phyloP scores from a whole-genome alignment of 768 basidiomycete genomes.

The Boletus vinaceobasis region DNA sequence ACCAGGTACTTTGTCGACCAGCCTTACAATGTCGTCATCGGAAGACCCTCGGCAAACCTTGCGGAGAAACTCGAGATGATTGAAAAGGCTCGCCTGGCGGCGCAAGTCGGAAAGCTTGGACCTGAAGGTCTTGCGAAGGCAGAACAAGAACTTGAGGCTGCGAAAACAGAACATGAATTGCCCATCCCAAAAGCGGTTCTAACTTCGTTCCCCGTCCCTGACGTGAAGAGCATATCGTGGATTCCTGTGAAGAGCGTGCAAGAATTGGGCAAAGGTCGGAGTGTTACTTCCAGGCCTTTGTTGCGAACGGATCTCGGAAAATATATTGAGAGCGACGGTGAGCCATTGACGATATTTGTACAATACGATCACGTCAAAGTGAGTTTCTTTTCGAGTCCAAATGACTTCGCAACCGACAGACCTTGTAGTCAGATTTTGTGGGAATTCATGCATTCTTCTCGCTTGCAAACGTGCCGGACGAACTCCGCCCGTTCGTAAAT shows the following conservation, averaged over 20 bases:
- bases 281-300: constrained; percentile 22
- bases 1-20: constrained; percentile 76
- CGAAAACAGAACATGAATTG: constrained; percentile 82
- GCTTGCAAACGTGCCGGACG: constrained; percentile 63
- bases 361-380: constrained; percentile 94
- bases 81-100: constrained; percentile 73
- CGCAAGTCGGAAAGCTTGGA: constrained; percentile 69
- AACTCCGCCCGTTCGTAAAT: constrained; percentile 63
- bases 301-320: constrained; percentile 48
- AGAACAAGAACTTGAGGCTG: constrained; percentile 64
- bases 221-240: constrained; percentile 89
- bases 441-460: constrained; percentile 78
- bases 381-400: constrained; percentile 6
- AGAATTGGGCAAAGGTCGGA: constrained; percentile 54
- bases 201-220: constrained; percentile 84
- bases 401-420: not conserved
- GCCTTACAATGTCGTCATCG: constrained; percentile 70
- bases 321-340: constrained; percentile 67
- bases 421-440: constrained; percentile 83
- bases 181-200: constrained; percentile 81
- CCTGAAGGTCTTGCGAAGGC: constrained; percentile 75
- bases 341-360: constrained; percentile 77
- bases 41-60: constrained; percentile 83
- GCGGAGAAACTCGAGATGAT: constrained; percentile 76
- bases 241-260: constrained; percentile 72